A percentile compares a stretch with the other conserved stretches of the same genome.
Conservation (phyloP, 73 alveolate genomes). For the Durusdinium trenchii region DNA sequence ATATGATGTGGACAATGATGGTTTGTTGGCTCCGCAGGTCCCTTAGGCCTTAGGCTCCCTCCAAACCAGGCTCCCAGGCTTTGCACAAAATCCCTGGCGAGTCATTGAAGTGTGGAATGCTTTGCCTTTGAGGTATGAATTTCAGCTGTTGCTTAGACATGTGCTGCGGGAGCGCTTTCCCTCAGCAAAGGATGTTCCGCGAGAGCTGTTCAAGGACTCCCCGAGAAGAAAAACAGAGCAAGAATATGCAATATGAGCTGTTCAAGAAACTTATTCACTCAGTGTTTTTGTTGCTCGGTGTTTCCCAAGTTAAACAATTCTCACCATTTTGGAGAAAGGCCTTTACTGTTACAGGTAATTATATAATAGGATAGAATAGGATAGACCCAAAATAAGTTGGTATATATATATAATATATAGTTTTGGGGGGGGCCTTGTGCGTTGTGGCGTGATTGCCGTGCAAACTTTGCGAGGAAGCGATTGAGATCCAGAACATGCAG, state of each 20-base stretch:
- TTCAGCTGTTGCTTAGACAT: conserved; percentile 58
- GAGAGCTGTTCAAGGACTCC: conserved; percentile 78
- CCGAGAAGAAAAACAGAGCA: not conserved
- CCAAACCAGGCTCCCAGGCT: no score
- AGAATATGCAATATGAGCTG: not conserved
- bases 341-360: no score
- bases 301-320: no score
- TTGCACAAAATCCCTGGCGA: no score
- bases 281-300: no score
- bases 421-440: not conserved
- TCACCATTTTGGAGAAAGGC: no score
- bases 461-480: conserved; percentile 48
- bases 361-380: not conserved
- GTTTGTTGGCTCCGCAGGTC: conserved; percentile 22
- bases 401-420: not conserved
- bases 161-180: conserved; percentile 91
- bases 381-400: not conserved
- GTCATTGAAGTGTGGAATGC: no score
- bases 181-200: conserved; percentile 73
- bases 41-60: no score
- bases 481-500: conserved; percentile 61
- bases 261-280: not conserved
- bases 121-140: conserved; percentile 92
- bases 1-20: conserved; percentile 55
- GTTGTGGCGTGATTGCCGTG: not conserved